phyloP scores from a whole-genome alignment of 192 early-diverging fungal genomes.

The Piromyces finnis region DNA sequence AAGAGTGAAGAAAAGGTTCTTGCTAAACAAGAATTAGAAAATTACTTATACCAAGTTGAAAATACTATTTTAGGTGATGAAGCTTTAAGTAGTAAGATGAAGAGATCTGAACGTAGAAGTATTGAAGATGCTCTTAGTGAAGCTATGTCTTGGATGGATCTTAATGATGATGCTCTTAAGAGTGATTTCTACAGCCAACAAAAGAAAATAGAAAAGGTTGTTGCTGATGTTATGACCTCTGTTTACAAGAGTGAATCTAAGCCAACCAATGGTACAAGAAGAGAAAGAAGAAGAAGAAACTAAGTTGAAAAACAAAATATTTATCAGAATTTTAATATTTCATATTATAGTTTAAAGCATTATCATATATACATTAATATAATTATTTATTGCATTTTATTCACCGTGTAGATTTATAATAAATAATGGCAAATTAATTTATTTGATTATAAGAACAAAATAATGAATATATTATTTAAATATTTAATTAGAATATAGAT shows the following conservation, averaged over 20 bases:
- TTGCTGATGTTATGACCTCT: conserved; percentile 43
- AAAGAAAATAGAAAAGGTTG: conserved; percentile 50
- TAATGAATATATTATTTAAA: no score
- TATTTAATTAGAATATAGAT: no score
- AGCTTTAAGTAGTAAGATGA: conserved; percentile 26
- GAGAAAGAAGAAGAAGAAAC: neutral
- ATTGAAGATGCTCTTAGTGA: conserved; percentile 55
- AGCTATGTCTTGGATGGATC: conserved; percentile 50
- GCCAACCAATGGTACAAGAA: neutral
- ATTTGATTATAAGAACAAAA: no score
- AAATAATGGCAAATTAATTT: no score
- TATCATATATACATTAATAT: no score
- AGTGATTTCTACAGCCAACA: conserved; percentile 40
- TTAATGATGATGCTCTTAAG: conserved; percentile 30
- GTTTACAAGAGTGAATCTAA: conserved; percentile 10
- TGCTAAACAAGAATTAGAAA: conserved; percentile 69
- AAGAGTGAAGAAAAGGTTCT: conserved; percentile 53
- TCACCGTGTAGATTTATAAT: no score
- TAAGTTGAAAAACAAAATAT: no score
- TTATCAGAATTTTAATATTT: no score
- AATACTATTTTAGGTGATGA: neutral
- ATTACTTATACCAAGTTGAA: conserved; percentile 44
- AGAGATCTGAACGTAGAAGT: conserved; percentile 46
- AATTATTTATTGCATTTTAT: no score
- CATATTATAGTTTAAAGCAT: no score